Evolutionary conservation across 2,329 filamentous ascomycete species (phyloP), one percentile per base, ranked within the genome.

Genomic region (Xylaria sp.): DNA sequence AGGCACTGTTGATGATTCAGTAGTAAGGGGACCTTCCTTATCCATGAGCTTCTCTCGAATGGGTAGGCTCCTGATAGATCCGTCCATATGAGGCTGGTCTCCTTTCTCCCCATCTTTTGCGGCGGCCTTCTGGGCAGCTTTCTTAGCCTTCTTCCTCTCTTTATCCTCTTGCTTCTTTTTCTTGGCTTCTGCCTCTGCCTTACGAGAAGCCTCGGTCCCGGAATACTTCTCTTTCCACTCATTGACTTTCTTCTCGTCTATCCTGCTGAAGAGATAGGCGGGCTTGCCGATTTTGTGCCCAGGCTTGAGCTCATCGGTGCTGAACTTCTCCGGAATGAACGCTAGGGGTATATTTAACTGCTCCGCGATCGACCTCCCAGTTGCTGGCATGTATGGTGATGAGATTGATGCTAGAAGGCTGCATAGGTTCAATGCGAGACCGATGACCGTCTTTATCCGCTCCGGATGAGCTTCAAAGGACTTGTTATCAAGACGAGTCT

Each of bases 301-400:
- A 1, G 88, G 80, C 66, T 85, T 79, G 61, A 94, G 76, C 2
- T 78, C 74, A 57, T 84, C 78, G n/a, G 74, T 72, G 17, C 70
- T 68, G 87, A 90, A 94, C 41, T 76, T 78, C 58, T 88, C 82
- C 1, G 89, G 87, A 57, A 92, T 91, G 34, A 73, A 73, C 44
- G 80, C 62, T 1, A 42, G 51, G 13, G 44, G 50, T n/a, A 59
- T 59, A 2, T 52, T 48, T 22, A 97, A 82, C 76, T 97, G 93
- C 59, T 83, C 74, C 61, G 91, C 83, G 63, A 97, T 96, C 26
- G 85, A 84, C 55, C 81, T 81, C 2, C 89, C 80, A 7, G 89
- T 92, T n/a, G 82, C 81, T 39, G 91, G 92, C 80, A 97, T 90
- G 75, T 93, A 97, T 0, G 92, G 92, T 48, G 86, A 84, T 52